Conservation (phyloP, 1,284 basidiomycete species). For the Omphalotus olearius region DNA sequence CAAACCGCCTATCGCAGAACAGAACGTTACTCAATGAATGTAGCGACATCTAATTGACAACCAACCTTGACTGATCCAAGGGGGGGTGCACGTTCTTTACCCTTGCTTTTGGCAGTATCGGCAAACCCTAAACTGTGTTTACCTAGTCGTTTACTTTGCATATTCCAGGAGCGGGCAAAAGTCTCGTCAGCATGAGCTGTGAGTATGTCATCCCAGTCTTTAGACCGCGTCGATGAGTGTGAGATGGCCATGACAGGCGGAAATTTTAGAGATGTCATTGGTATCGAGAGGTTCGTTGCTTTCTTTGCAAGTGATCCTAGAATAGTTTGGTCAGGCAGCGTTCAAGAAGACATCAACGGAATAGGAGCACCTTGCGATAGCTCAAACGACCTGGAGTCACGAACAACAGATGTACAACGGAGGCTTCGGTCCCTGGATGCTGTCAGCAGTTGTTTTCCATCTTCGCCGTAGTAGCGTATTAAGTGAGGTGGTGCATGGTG, state of each 20-base stretch:
- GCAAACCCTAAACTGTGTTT: slow-evolving; percentile 61
- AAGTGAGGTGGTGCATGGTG: slow-evolving; percentile 90
- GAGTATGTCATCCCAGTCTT: slow-evolving; percentile 98
- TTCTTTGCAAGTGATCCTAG: slow-evolving; percentile 83
- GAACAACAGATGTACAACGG: slow-evolving; percentile 87
- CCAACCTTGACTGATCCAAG: slow-evolving; percentile 63
- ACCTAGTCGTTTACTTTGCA: slow-evolving; percentile 79
- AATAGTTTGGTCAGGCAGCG: neutral
- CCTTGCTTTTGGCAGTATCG: slow-evolving; percentile 44
- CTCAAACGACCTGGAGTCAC: slow-evolving; percentile 92
- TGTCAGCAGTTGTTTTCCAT: slow-evolving; percentile 92
- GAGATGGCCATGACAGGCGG: slow-evolving; percentile 76
- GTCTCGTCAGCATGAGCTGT: slow-evolving; percentile 84
- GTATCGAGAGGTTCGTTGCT: slow-evolving; percentile 76
- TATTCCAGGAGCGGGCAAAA: slow-evolving; percentile 83
- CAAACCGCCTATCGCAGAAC: slow-evolving; percentile 62
- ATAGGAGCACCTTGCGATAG: slow-evolving; percentile 77
- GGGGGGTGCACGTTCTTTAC: slow-evolving; percentile 30
- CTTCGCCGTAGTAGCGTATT: slow-evolving; percentile 93
- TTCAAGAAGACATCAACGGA: neutral
- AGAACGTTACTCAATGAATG: slow-evolving; percentile 4
- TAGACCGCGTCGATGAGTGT: slow-evolving; percentile 77
- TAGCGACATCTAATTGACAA: slow-evolving; percentile 9
- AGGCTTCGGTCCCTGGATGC: slow-evolving; percentile 86
- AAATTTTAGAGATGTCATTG: slow-evolving; percentile 78